A percentile compares a stretch with the other conserved stretches of the same genome.
phyloP scores from a whole-genome alignment of 495 filamentous ascomycete species.

The Neurospora pannonica region DNA sequence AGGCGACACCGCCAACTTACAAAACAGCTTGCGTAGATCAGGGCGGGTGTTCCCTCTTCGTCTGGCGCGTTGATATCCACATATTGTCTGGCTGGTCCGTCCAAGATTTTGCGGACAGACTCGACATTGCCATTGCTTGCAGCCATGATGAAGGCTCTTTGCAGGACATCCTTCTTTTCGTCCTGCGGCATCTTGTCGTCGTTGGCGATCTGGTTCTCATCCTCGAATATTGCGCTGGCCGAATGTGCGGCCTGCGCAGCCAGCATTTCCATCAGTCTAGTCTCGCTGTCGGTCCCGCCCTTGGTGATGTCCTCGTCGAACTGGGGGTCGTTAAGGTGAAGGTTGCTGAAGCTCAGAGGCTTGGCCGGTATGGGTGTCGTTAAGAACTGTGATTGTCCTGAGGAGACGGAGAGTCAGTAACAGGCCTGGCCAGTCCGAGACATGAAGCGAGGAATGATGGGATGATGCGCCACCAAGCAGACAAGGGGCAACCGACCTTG shows the following conservation, averaged over 20 bases:
- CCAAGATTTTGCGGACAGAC: conserved; percentile 64
- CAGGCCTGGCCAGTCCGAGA: background rate
- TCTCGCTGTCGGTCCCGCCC: conserved; percentile 70
- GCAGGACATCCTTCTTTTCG: conserved; percentile 72
- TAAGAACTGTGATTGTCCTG: conserved; percentile 91
- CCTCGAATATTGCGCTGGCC: conserved; percentile 57
- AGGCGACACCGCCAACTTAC: conserved; percentile 41
- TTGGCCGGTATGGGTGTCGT: conserved; percentile 75
- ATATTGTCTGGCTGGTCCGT: conserved; percentile 63
- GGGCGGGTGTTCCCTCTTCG: conserved; percentile 85
- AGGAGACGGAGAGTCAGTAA: conserved; percentile 14
- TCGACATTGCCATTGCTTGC: conserved; percentile 92
- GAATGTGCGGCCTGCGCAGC: conserved; percentile 83
- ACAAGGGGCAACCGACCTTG: conserved; percentile 54
- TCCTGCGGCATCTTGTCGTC: conserved; percentile 63
- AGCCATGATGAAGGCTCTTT: conserved; percentile 87
- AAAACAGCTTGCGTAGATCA: conserved; percentile 99
- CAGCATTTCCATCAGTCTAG: conserved; percentile 88
- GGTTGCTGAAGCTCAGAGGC: conserved; percentile 69
- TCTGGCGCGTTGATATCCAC: conserved; percentile 87
- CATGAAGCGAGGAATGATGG: background rate
- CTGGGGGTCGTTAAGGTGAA: conserved; percentile 67
- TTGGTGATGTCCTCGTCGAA: conserved; percentile 52
- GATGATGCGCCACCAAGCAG: background rate
- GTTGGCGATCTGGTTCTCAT: conserved; percentile 68